Conservation (phyloP, 305 asterid genomes). For the Petunia hybrid region DNA sequence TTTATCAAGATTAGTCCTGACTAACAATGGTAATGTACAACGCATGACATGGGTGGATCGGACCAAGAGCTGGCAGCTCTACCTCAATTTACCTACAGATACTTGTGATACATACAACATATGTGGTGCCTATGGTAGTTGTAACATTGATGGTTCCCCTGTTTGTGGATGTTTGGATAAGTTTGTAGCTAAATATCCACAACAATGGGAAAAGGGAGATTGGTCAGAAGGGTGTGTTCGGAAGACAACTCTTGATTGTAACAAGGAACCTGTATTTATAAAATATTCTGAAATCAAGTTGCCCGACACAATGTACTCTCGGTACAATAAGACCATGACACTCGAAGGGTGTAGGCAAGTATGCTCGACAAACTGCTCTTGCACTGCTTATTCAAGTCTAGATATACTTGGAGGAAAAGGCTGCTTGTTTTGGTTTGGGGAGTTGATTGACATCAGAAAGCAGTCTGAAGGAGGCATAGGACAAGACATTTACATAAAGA, state of each 20-base stretch:
- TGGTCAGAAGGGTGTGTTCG: slow-evolving; percentile 27
- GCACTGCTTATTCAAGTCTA: slow-evolving; percentile 33
- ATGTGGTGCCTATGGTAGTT: slow-evolving; percentile 34
- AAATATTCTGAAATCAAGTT: slow-evolving; percentile 31
- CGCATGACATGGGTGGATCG: slow-evolving; percentile 18
- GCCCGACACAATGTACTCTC: slow-evolving; percentile 21
- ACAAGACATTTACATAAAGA: slow-evolving; percentile 33
- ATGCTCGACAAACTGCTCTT: slow-evolving; percentile 34
- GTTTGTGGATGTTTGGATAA: slow-evolving; percentile 30
- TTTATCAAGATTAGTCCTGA: slow-evolving; percentile 18
- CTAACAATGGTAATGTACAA: background rate
- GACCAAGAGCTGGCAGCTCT: slow-evolving; percentile 27
- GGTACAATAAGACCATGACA: background rate
- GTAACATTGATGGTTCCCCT: slow-evolving; percentile 8
- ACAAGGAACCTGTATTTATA: slow-evolving; percentile 18
- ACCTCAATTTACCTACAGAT: slow-evolving; percentile 16
- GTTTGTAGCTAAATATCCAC: slow-evolving; percentile 25
- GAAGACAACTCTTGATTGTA: slow-evolving; percentile 13
- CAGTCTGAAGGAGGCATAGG: background rate
- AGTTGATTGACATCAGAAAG: slow-evolving; percentile 37
- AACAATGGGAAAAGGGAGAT: slow-evolving; percentile 16
- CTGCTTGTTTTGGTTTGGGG: slow-evolving; percentile 37
- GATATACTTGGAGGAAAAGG: slow-evolving; percentile 9
- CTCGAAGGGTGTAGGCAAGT: slow-evolving; percentile 16
- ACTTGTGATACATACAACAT: slow-evolving; percentile 29